Evolutionary conservation across 352 stramenopile genomes (phyloP).

Genomic region (Hyaloperonospora brassicae): DNA sequence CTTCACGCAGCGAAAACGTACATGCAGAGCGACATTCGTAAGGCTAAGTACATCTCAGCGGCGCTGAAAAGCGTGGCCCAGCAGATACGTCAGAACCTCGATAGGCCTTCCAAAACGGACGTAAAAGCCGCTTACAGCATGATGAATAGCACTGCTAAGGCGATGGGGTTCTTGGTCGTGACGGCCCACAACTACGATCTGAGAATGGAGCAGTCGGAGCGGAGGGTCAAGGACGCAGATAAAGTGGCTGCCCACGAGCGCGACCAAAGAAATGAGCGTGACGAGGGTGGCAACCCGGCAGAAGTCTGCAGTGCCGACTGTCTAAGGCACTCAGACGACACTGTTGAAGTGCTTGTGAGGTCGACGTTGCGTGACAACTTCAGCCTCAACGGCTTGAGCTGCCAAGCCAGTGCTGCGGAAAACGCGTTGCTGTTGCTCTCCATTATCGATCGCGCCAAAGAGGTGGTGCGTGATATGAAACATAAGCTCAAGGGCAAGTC

Average conservation of each 20-base stretch:
- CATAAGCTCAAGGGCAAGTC: constrained; percentile 12
- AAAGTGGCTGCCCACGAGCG: constrained; percentile 5
- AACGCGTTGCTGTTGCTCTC: constrained; percentile 6
- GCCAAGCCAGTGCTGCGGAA: constrained; percentile 16
- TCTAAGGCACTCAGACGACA: constrained; percentile 7
- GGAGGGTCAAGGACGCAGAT: constrained; percentile 13
- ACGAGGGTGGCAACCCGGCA: constrained; percentile 2
- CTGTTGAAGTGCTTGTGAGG: constrained; percentile 17
- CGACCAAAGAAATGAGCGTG: not conserved
- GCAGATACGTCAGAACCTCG: constrained; percentile 9
- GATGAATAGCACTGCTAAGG: constrained; percentile 10
- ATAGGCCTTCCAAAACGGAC: constrained; percentile 11
- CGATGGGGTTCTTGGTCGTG: constrained; percentile 12
- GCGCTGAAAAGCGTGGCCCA: constrained; percentile 18
- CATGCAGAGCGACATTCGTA: constrained; percentile 19
- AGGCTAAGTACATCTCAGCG: constrained; percentile 16
- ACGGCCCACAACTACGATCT: constrained; percentile 18
- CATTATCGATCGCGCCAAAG: constrained; percentile 15
- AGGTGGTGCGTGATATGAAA: constrained; percentile 14
- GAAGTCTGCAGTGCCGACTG: constrained; percentile 1
- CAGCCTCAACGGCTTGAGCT: constrained; percentile 19
- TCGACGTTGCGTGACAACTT: constrained; percentile 13
- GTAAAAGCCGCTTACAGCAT: constrained; percentile 11
- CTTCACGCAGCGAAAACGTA: constrained; percentile 14
- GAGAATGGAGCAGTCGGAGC: constrained; percentile 7